Evolutionary conservation across 345 rosid genomes (phyloP).

Genomic region (Citrus glauca): DNA sequence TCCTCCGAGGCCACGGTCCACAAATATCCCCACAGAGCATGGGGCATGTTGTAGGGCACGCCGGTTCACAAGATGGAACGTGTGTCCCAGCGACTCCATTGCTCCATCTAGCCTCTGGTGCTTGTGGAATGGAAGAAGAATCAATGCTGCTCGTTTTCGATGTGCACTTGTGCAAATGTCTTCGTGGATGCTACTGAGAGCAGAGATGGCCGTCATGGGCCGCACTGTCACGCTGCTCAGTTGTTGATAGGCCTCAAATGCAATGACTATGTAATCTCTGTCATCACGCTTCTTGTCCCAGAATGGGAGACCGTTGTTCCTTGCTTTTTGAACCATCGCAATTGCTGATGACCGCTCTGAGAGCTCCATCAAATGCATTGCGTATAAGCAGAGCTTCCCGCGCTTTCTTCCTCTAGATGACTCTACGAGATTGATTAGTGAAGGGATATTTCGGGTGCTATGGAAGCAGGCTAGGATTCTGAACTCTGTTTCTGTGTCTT

Average conservation of each 20-base stretch:
- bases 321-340: conserved; percentile 73
- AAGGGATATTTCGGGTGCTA: conserved; percentile 60
- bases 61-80: conserved; percentile 41
- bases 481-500: conserved; percentile 52
- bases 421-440: conserved; percentile 58
- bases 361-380: conserved; percentile 77
- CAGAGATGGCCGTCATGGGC: conserved; percentile 78
- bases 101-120: conserved; percentile 54
- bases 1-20: conserved; percentile 79
- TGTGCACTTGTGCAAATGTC: conserved; percentile 67
- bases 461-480: conserved; percentile 61
- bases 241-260: conserved; percentile 68
- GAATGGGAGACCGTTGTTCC: conserved; percentile 62
- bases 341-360: conserved; percentile 74
- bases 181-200: conserved; percentile 46
- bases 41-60: conserved; percentile 50
- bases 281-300: conserved; percentile 49
- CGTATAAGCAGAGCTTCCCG: conserved; percentile 57
- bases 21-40: conserved; percentile 69
- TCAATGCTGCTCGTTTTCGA: conserved; percentile 50
- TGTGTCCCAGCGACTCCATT: conserved; percentile 60
- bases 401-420: conserved; percentile 59
- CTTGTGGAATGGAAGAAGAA: conserved; percentile 67
- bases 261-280: conserved; percentile 52
- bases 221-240: conserved; percentile 61